Evolutionary conservation across 441 rosid species (phyloP), one percentile per base, ranked within the genome.

Genomic region (Mallotus repandus): DNA sequence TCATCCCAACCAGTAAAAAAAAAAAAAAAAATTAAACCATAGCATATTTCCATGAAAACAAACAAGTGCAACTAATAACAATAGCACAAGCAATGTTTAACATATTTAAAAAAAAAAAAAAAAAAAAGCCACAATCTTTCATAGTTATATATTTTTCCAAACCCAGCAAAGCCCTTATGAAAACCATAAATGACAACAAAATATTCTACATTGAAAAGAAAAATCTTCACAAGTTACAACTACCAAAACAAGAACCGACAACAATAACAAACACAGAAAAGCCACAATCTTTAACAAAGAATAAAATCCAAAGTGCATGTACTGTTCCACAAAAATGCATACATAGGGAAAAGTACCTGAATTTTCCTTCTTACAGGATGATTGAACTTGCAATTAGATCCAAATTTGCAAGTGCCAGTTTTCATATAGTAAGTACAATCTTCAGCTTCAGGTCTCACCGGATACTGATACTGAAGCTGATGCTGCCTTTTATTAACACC

Each of bases 391-490:
- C 97, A 93, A 77, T 63, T 82, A 15, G 84, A 84, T 64, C 94
- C 99, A 71, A 76, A 96, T 76, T 88, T 96, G 88, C 97, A 93
- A 56, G 74, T 78, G 14, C 97, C 94, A 25, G 89, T 87, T 77
- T 82, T 91, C 85, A 93, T 85, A 63, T 88, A 93, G 62, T 61
- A 93, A 0, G 97, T 45, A 61, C 99, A 93, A 84, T 96, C 97
- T 81, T 89, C 96, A 3, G 93, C 97, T 16, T 84, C 91, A 29
- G 89, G 95, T 69, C 98, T 86, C 76, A 89, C 79, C 14, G 97
- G 98, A 76, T 85, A 88, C 63, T 72, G 74, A 62, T 5, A 54
- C 22, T 16, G 56, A 53, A 10, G 18, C 18, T 53, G 22, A 54
- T 13, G 4, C 4, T 79, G 78, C 75, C 69, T 80, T 78, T 25